A percentile compares a stretch with the other conserved stretches of the same genome.
Evolutionary conservation across 2,329 filamentous ascomycete genomes (phyloP).

Genomic region (Apiospora phragmitis): DNA sequence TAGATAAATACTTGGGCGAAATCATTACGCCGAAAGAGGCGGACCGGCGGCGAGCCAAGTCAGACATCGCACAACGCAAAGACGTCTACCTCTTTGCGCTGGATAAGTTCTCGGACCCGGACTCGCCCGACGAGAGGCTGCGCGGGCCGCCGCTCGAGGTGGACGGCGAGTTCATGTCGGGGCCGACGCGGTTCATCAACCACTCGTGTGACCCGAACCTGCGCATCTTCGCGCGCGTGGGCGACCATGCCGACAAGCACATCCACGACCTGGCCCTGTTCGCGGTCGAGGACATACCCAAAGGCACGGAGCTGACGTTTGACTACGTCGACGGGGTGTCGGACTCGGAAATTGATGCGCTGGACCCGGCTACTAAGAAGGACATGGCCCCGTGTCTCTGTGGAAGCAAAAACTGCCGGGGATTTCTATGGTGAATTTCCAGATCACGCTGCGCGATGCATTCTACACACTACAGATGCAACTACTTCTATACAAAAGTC

Average conservation of each 20-base stretch:
- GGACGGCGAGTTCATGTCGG: constrained; percentile 75
- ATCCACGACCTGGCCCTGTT: constrained; percentile 80
- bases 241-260: constrained; percentile 72
- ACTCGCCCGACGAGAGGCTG: constrained; percentile 57
- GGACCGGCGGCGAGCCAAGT: constrained; percentile 58
- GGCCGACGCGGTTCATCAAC: constrained; percentile 80
- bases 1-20: constrained; percentile 78
- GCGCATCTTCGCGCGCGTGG: constrained; percentile 76
- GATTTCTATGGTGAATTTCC: constrained; percentile 62
- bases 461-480: background rate
- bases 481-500: background rate
- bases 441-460: no score
- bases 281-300: constrained; percentile 64
- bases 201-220: constrained; percentile 80
- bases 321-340: constrained; percentile 73
- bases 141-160: constrained; percentile 59
- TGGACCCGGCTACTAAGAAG: constrained; percentile 47
- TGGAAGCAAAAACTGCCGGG: constrained; percentile 64
- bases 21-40: constrained; percentile 67
- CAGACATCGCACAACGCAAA: constrained; percentile 61
- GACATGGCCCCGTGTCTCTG: constrained; percentile 64
- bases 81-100: constrained; percentile 79
- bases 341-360: constrained; percentile 47
- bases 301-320: constrained; percentile 73
- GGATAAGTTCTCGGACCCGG: constrained; percentile 71